phyloP scores from a whole-genome alignment of 2,329 filamentous ascomycete species.

The Aspergillus persii region DNA sequence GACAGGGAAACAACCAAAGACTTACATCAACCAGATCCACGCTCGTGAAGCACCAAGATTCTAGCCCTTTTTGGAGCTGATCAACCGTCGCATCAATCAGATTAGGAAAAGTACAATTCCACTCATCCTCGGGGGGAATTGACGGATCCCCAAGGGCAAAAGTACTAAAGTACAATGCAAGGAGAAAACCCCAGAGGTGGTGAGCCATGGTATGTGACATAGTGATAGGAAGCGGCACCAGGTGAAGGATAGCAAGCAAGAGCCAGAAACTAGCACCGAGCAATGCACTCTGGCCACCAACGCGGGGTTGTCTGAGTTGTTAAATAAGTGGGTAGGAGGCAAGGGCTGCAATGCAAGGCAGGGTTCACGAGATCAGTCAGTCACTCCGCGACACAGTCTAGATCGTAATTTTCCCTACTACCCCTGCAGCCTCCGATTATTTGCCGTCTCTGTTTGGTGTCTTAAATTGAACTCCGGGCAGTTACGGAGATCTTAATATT shows the following conservation, averaged over 20 bases:
- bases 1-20: neutral
- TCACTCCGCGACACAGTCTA: neutral
- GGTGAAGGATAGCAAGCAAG: neutral
- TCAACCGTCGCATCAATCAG: conserved; percentile 54
- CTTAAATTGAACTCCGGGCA: no score
- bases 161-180: neutral
- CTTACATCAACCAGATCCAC: conserved; percentile 53
- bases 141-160: neutral
- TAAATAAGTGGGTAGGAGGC: neutral
- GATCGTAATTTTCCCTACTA: neutral
- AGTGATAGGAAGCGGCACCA: no score
- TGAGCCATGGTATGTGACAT: neutral
- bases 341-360: neutral
- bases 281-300: accelerated
- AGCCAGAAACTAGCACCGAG: neutral
- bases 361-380: neutral
- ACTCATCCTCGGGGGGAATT: neutral
- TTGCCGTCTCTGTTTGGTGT: no score
- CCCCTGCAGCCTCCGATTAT: neutral
- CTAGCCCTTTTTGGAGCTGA: conserved; percentile 50
- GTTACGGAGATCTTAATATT: neutral
- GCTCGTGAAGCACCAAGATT: conserved; percentile 53
- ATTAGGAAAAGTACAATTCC: conserved; percentile 27
- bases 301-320: neutral
- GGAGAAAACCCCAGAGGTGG: neutral